Evolutionary conservation across 108 stramenopile genomes (phyloP).

Genomic region (Parmales sp.): DNA sequence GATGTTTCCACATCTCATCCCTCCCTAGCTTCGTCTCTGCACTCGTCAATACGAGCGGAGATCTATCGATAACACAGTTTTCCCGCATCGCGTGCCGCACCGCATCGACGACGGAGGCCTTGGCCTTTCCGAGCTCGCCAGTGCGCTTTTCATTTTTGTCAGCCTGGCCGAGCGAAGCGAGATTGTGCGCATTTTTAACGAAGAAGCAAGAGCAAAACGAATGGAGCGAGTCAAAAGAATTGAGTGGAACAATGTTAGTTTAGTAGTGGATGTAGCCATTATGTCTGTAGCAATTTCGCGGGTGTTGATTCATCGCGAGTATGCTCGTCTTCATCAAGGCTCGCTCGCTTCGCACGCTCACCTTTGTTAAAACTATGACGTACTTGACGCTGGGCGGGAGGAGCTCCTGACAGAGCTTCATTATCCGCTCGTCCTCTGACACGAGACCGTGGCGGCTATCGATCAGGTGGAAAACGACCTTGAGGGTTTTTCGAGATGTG

Average conservation of each 20-base stretch:
- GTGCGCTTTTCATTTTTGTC: slow-evolving; percentile 88
- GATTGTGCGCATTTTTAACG: too few species aligned
- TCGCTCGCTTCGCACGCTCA: too few species aligned
- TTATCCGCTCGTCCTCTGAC: slow-evolving; percentile 74
- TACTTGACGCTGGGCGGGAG: slow-evolving; percentile 47
- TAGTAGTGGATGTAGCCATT: too few species aligned
- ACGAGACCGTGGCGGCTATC: slow-evolving; percentile 85
- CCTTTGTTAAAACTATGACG: slow-evolving; percentile 84
- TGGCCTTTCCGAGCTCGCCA: slow-evolving; percentile 56
- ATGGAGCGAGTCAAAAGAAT: too few species aligned
- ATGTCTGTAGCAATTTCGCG: too few species aligned
- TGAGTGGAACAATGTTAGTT: too few species aligned
- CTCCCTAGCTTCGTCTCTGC: slow-evolving; percentile 71
- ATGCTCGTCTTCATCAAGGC: too few species aligned
- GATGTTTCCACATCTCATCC: slow-evolving; percentile 77
- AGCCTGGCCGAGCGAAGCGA: too few species aligned
- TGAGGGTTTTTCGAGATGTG: slow-evolving; percentile 43
- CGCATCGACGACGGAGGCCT: slow-evolving; percentile 39
- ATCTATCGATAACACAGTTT: not conserved
- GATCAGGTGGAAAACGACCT: slow-evolving; percentile 79
- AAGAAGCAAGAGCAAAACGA: too few species aligned
- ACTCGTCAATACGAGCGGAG: slow-evolving; percentile 60
- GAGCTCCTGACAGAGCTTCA: slow-evolving; percentile 57
- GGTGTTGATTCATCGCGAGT: too few species aligned
- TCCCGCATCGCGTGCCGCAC: slow-evolving; percentile 55